Base-by-base conservation (phyloP, 2,329 filamentous ascomycete species). In the Metarhizium anisopliae region DNA sequence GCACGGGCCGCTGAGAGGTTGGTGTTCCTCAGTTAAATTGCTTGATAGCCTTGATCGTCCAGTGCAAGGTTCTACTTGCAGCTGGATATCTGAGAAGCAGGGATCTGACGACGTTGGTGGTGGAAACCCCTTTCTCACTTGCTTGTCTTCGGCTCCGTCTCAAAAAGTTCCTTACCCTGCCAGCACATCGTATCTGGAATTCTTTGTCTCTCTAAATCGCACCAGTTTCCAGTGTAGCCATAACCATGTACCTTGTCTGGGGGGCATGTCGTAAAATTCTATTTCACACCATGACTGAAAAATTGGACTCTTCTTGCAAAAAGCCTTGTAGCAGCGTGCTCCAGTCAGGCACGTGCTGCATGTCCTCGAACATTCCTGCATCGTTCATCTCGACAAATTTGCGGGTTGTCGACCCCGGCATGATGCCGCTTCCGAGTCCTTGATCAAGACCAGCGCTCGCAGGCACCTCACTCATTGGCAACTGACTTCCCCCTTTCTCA, bases 301-400 rank as follows among this genome's bases (percentile, higher is more conserved):
- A 60, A 2, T 64, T 62, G 2, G 63, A 54, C 2, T 60, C 56
- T 11, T 68, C 65, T 7, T 66, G 51, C 11, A 64, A 62, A 36
- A 68, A 67, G 40, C 68, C 65, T n/a, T 66, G 59, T 51, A 68
- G 47, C 18, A 68, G 51, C 6, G 61, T 62, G 35, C 59, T 63
- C 67, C 67, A 68, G 45, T 68, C 65, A 3, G 63, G 55, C 10
- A 66, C 55, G 1, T 58, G 59, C 16, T 63, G 57, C 8, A 56
- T 50, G 2, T 20, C 56, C 45, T 58, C 58, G 13, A n/a, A 51
- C 47, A 38, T 45, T 8, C 7, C 29, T 25, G 47, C 53, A 30
- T 55, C 38, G 36, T 25, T 45, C 47, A 51, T 50, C 5, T 55
- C 53, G 6, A 30, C 47, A 25, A 55, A 49, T 20, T 47, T 14